Evolutionary conservation across 257 asterid species (phyloP), one percentile per base, ranked within the genome.

Genomic region (Ilex asprella): DNA sequence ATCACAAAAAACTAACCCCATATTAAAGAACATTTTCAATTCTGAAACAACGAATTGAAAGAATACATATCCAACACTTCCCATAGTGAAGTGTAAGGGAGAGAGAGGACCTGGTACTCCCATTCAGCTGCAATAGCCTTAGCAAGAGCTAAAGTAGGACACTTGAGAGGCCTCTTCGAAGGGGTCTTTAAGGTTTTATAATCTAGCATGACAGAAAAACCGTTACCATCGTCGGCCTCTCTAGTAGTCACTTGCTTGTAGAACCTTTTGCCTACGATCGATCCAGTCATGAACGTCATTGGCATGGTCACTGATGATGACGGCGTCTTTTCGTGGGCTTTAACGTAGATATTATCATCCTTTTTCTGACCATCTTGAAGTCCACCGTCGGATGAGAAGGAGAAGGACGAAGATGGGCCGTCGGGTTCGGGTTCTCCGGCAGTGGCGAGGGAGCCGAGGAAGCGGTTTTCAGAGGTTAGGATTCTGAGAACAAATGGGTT

Each of bases 71-170:
- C 27, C 27, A 21, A 21, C 27, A 21, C 27, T 21, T 21, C 27
- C 27, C 15, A 8, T 12, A 30, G 29, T 58, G 39, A 16, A 21
- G 27, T 21, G 27, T 21, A 21, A 21, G 27, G 1, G 27, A 21
- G 27, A 5, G 6, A 51, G 63, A 12, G 76, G 73, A 88, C 98
- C 96, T 93, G 99, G 73, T 61, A 93, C 60, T 90, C 96, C 97
- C 99, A 93, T 73, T 93, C 99, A 72, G 96, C 96, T 59, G 97
- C 97, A 74, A 92, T 80, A 39, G 99, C 97, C 55, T 83, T 81
- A 46, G 99, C 99, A 46, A 92, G 96, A 67, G 84, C 79, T 39
- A 71, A 77, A 59, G 89, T 85, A 10, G 94, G 99, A 65, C 96
- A 92, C 62, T 80, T 89, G 64, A 92, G 93, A 53, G 88, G 88